A percentile compares a stretch with the other conserved stretches of the same genome.
Evolutionary conservation across 257 asterid species (phyloP).

Genomic region (Salvia miltiorrhiza): DNA sequence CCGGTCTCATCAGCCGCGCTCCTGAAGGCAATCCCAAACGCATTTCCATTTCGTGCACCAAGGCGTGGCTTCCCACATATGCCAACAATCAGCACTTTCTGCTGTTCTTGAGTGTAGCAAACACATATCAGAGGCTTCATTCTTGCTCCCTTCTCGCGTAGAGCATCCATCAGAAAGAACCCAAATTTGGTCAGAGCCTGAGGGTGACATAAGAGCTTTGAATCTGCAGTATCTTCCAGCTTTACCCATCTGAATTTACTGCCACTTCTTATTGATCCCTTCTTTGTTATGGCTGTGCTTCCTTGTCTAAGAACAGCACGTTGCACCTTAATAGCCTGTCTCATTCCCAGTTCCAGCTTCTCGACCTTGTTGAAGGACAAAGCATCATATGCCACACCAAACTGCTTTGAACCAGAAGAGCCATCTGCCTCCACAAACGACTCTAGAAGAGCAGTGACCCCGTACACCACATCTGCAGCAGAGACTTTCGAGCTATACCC

Average conservation of each 20-base stretch:
- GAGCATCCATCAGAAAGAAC: slow-evolving; percentile 85
- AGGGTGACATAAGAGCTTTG: slow-evolving; percentile 75
- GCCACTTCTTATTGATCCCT: slow-evolving; percentile 93
- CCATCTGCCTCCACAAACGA: slow-evolving; percentile 78
- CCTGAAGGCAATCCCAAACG: slow-evolving; percentile 89
- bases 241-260: slow-evolving; percentile 97
- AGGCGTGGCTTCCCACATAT: slow-evolving; percentile 93
- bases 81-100: slow-evolving; percentile 74
- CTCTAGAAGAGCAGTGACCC: slow-evolving; percentile 87
- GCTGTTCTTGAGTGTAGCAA: slow-evolving; percentile 63
- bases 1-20: slow-evolving; percentile 91
- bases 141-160: slow-evolving; percentile 96
- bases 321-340: slow-evolving; percentile 91
- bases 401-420: slow-evolving; percentile 73
- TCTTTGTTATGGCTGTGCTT: slow-evolving; percentile 90
- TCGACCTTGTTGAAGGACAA: slow-evolving; percentile 70
- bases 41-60: slow-evolving; percentile 94
- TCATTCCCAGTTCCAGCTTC: slow-evolving; percentile 82
- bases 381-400: slow-evolving; percentile 84
- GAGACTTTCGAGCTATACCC: slow-evolving; percentile 91
- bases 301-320: slow-evolving; percentile 95
- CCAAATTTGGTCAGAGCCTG: slow-evolving; percentile 95
- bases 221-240: slow-evolving; percentile 82
- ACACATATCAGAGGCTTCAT: slow-evolving; percentile 94
- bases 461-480: slow-evolving; percentile 95